Evolutionary conservation across 495 filamentous ascomycete genomes (phyloP).

Genomic region (Penicillium angulare): DNA sequence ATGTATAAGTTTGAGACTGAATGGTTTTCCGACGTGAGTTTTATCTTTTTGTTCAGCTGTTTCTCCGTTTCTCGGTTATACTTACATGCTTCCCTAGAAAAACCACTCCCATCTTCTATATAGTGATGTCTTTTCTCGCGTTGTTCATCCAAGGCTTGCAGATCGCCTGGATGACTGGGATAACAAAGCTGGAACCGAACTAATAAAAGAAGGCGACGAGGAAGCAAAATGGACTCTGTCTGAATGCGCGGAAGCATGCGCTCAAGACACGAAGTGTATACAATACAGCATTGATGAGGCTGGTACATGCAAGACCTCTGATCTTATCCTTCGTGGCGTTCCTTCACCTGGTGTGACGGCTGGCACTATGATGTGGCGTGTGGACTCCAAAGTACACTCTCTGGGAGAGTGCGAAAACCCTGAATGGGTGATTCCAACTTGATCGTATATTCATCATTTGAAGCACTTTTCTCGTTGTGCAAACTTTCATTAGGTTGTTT

Average conservation of each 20-base stretch:
- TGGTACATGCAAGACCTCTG: slow-evolving; percentile 29
- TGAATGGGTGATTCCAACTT: not conserved
- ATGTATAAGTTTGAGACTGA: slow-evolving; percentile 40
- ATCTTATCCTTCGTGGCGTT: slow-evolving; percentile 15
- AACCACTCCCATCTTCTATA: slow-evolving; percentile 17
- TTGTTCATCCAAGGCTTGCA: slow-evolving; percentile 21
- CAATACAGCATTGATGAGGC: slow-evolving; percentile 36
- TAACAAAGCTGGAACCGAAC: slow-evolving; percentile 18
- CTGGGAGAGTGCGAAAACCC: slow-evolving; percentile 19
- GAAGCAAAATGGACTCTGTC: slow-evolving; percentile 11
- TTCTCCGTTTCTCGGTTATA: not conserved
- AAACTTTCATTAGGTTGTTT: no score
- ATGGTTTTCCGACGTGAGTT: slow-evolving; percentile 33
- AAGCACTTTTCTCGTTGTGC: no score
- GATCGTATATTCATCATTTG: not conserved
- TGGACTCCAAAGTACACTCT: slow-evolving; percentile 19
- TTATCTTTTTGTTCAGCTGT: not conserved
- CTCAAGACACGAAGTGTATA: slow-evolving; percentile 30
- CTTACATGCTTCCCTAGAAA: slow-evolving; percentile 8
- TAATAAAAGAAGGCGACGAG: slow-evolving; percentile 6
- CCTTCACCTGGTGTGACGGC: slow-evolving; percentile 13
- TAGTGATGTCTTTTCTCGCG: slow-evolving; percentile 23
- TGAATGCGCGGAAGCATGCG: slow-evolving; percentile 38
- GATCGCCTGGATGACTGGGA: slow-evolving; percentile 27
- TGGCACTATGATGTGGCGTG: slow-evolving; percentile 32